Conservation (phyloP, 495 filamentous ascomycete species). For the Sphaerosporella brunnea region DNA sequence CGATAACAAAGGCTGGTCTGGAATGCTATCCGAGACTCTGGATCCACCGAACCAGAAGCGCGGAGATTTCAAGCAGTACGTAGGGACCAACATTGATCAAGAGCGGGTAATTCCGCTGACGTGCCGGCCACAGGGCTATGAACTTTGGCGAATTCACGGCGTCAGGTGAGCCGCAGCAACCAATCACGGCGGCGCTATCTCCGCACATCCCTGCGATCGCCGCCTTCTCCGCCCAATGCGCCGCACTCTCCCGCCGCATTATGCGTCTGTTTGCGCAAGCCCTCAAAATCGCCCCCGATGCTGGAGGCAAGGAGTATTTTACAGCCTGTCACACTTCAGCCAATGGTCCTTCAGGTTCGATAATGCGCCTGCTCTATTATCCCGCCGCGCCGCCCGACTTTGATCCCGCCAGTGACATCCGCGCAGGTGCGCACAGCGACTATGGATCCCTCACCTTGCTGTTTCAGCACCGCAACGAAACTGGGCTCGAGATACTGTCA, state of each 20-base stretch:
- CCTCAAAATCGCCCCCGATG: constrained; percentile 20
- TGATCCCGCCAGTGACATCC: constrained; percentile 37
- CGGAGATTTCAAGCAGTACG: constrained; percentile 90
- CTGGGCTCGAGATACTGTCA: constrained; percentile 70
- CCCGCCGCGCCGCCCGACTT: constrained; percentile 35
- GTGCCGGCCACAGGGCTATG: constrained; percentile 73
- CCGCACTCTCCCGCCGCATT: constrained; percentile 52
- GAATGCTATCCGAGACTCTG: constrained; percentile 73
- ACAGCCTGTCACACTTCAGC: constrained; percentile 45
- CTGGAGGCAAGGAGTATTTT: constrained; percentile 50
- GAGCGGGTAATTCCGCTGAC: no score
- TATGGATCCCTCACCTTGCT: constrained; percentile 51
- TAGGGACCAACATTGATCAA: no score
- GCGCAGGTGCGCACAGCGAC: constrained; percentile 51
- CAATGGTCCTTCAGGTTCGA: constrained; percentile 46
- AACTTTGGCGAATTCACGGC: constrained; percentile 66
- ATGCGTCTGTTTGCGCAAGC: constrained; percentile 60
- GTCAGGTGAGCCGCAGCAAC: constrained; percentile 57
- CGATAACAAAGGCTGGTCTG: constrained; percentile 77
- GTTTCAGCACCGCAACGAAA: constrained; percentile 64
- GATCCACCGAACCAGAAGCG: constrained; percentile 73
- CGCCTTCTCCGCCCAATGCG: constrained; percentile 50
- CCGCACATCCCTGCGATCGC: constrained; percentile 42
- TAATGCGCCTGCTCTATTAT: constrained; percentile 70
- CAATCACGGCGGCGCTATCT: constrained; percentile 49